Percentiles rank a stretch among this genome's conserved stretches.
phyloP scores from a whole-genome alignment of 2,329 filamentous ascomycete genomes.

The Fusarium ambrosium region DNA sequence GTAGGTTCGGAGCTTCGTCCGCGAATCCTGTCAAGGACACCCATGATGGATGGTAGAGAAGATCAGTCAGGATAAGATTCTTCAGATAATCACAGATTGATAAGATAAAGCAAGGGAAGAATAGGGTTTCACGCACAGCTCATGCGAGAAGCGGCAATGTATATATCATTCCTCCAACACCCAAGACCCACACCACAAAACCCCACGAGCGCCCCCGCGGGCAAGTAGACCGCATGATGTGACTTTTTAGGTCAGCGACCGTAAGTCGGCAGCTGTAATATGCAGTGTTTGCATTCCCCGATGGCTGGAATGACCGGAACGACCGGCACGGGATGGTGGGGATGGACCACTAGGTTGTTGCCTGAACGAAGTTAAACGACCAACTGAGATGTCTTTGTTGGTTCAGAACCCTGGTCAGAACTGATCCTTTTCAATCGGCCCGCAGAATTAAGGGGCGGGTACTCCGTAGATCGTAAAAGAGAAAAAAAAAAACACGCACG shows the following conservation, averaged over 20 bases:
- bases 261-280: background rate
- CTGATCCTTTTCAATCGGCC: background rate
- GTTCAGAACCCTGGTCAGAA: background rate
- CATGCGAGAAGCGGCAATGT: background rate
- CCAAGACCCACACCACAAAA: background rate
- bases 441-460: background rate
- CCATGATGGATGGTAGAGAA: background rate
- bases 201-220: background rate
- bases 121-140: background rate
- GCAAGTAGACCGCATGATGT: background rate
- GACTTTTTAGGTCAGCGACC: conserved; percentile 2
- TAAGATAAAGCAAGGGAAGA: conserved; percentile 9
- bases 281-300: conserved; percentile 1
- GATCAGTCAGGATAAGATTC: background rate
- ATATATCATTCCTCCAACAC: background rate
- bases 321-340: background rate
- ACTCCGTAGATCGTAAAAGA: background rate
- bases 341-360: background rate
- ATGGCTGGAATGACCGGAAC: background rate
- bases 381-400: background rate
- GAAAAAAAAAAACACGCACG: background rate
- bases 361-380: background rate
- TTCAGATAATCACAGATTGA: conserved; percentile 3
- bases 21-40: conserved; percentile 10
- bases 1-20: background rate